These are phyloP conservation scores for Fonsecaea monophora DNA, from an alignment of 2,329 filamentous ascomycete species.

Conservation along the genomic window DNA sequence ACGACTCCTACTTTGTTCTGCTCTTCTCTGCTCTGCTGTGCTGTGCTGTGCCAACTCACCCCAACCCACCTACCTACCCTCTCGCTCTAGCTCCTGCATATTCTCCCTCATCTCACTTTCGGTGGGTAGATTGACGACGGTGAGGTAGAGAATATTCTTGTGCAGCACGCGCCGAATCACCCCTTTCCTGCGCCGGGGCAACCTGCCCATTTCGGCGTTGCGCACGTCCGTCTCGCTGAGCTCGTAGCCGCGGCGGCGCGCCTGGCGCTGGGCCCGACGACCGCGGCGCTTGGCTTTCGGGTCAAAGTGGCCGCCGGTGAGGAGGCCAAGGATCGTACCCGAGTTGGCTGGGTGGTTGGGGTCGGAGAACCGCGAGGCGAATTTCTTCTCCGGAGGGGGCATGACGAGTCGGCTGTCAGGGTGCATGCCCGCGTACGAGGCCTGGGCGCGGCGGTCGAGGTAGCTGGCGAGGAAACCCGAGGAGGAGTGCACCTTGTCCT, in stretches of 20 bases:
- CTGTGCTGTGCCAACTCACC: neutral
- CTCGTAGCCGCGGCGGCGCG: conserved; percentile 22
- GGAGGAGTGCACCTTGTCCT: conserved; percentile 35
- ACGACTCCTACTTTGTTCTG: too few species aligned
- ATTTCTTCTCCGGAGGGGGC: conserved; percentile 44
- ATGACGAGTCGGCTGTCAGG: conserved; percentile 50
- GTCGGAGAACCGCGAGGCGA: conserved; percentile 59
- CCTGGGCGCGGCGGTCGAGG: conserved; percentile 57
- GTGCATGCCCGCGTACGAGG: conserved; percentile 50
- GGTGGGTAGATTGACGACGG: conserved; percentile 35
- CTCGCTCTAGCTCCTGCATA: conserved; percentile 22
- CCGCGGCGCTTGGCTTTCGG: conserved; percentile 28
- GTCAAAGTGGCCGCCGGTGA: conserved; percentile 53
- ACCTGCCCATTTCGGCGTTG: conserved; percentile 34
- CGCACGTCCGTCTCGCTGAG: conserved; percentile 30
- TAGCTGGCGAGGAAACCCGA: conserved; percentile 55
- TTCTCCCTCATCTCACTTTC: conserved; percentile 35
- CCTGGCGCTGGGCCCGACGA: conserved; percentile 26
- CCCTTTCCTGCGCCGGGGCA: conserved; percentile 18
- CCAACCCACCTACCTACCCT: neutral
- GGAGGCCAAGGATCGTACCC: conserved; percentile 55
- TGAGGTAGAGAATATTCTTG: conserved; percentile 33
- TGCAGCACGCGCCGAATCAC: conserved; percentile 26
- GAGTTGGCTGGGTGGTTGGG: conserved; percentile 60
- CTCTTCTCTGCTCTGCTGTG: too few species aligned